Percentiles rank a stretch among this genome's conserved stretches.
Conservation (phyloP, 192 early-diverging fungal species). For the Chytriomyces confervae region DNA sequence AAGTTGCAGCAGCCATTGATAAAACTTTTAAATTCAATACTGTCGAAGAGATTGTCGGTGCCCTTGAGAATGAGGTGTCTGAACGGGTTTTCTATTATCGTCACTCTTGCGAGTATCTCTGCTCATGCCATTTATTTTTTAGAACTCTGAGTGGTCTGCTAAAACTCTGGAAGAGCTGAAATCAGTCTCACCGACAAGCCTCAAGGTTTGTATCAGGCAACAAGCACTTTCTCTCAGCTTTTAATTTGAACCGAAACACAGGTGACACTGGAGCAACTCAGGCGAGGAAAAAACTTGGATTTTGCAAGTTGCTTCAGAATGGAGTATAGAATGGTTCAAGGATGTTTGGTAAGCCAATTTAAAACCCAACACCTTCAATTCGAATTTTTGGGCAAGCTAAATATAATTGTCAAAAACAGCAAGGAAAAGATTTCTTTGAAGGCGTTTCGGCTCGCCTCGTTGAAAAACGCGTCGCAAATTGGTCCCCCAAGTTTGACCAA, state of each 20-base stretch:
- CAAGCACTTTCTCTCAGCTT: too few relatives aligned
- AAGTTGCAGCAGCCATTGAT: slow-evolving; percentile 73
- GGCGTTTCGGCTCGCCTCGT: slow-evolving; percentile 84
- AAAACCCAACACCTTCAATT: neutral
- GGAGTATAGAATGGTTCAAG: slow-evolving; percentile 83
- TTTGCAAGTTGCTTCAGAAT: slow-evolving; percentile 84
- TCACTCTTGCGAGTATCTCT: neutral
- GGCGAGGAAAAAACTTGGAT: slow-evolving; percentile 66
- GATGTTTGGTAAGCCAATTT: slow-evolving; percentile 60
- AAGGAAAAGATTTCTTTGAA: slow-evolving; percentile 83
- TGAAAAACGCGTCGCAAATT: slow-evolving; percentile 71
- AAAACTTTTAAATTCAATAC: slow-evolving; percentile 81
- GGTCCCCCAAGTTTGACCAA: slow-evolving; percentile 68
- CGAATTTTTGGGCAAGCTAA: neutral
- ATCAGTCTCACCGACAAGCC: slow-evolving; percentile 80
- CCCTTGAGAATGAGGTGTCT: slow-evolving; percentile 73
- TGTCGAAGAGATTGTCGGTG: slow-evolving; percentile 82
- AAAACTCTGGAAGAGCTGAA: slow-evolving; percentile 69
- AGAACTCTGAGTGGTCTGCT: slow-evolving; percentile 66
- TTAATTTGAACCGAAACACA: neutral
- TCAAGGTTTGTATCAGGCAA: slow-evolving; percentile 57
- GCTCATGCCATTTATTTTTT: slow-evolving; percentile 1
- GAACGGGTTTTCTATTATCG: neutral
- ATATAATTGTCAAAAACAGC: slow-evolving; percentile 17
- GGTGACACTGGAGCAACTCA: slow-evolving; percentile 84